Evolutionary conservation across 2,329 filamentous ascomycete species (phyloP).

Genomic region (Apiospora hydei): DNA sequence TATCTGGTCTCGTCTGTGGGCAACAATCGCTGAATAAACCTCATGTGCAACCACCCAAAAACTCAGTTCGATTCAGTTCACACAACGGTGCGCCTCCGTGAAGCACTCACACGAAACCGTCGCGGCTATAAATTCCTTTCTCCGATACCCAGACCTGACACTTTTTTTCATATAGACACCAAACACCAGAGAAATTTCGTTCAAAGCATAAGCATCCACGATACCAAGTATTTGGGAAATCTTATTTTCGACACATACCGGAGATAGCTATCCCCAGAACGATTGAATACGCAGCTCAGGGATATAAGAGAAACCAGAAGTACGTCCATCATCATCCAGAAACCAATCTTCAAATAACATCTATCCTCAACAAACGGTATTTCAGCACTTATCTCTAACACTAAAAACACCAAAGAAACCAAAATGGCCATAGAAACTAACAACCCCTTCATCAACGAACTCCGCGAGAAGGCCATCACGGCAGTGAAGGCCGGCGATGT

Average conservation of each 20-base stretch:
- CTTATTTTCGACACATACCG: background rate
- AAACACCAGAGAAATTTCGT: background rate
- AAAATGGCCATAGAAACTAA: background rate
- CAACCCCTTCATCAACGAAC: background rate
- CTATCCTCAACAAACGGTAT: background rate
- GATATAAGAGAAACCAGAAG: background rate
- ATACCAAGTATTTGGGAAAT: background rate
- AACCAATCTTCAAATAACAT: background rate
- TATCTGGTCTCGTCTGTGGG: too few relatives aligned
- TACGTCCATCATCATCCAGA: background rate
- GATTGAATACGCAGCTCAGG: background rate
- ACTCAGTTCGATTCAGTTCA: background rate
- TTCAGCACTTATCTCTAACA: too few relatives aligned
- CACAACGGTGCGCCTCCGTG: background rate
- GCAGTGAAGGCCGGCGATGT: background rate
- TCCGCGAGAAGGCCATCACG: background rate
- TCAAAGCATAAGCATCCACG: background rate
- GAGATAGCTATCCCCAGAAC: slow-evolving; percentile 1
- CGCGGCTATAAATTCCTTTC: background rate
- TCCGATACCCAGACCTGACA: background rate
- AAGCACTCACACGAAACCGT: background rate
- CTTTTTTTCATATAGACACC: background rate
- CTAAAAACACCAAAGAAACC: background rate
- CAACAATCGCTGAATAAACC: too few relatives aligned
- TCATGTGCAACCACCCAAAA: background rate